Evolutionary conservation across 345 rosid genomes (phyloP), one percentile per base, ranked within the genome.

Genomic region (Balakata baccata): DNA sequence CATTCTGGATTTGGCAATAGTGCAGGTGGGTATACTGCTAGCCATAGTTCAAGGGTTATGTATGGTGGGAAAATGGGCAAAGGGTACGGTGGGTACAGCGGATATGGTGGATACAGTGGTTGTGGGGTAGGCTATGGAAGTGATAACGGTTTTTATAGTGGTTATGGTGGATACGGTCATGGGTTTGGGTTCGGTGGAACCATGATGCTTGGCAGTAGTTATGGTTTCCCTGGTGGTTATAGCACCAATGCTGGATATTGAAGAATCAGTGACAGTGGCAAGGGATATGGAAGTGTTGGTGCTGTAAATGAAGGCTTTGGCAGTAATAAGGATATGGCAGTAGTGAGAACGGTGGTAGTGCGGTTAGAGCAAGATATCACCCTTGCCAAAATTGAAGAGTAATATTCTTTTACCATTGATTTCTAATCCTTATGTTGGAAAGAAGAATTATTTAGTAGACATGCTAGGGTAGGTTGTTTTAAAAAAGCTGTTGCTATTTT

Each of bases 91-190:
- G 76, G 67, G 1, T 71, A 77, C 53, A 78, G 88, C 29, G 76
- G 85, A n/a, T 87, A 86, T 69, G 79, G 78, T 53, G 71, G 78
- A 7, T 78, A 84, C 75, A 88, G 86, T 46, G 81, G 80, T 78
- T 79, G 82, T 71, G 66, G 74, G 17, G 58, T 74, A 22, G 70
- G 56, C 38, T 66, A 66, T 74, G 85, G 79, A 68, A 70, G 70
- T 58, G 57, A 79, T 9, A 70, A 81, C 77, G 85, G 87, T 52
- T 83, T 74, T 63, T 85, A 66, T 50, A 76, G 82, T 51, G 87
- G 85, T 53, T 88, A 85, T 20, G 86, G 87, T 75, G 86, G 77
- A 67, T 85, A 84, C 72, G 86, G 87, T 51, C 83, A 80, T 78
- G 86, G 84, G 47, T 81, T 71, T 73, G 87, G 90, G 25, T 81